Conservation (phyloP, 1,284 basidiomycete genomes). For the Erythrobasidium hasegawianum region DNA sequence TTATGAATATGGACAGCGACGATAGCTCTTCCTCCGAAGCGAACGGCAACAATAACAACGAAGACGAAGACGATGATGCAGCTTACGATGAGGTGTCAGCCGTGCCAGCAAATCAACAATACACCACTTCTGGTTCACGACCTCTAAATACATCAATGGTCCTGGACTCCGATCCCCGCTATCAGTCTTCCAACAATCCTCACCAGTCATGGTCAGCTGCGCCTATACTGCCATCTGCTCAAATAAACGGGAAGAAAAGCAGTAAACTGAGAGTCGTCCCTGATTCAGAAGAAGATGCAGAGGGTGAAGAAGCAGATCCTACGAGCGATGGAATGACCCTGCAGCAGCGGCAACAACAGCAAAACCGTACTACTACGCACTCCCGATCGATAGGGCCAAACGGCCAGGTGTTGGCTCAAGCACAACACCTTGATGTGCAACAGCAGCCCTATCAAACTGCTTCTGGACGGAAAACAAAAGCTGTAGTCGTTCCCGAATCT, state of each 20-base stretch:
- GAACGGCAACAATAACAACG: conserved; percentile 4
- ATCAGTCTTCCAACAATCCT: conserved; percentile 1
- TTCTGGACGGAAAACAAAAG: conserved; percentile 16
- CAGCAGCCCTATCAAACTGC: conserved; percentile 19
- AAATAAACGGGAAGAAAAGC: background rate
- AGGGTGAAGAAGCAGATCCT: conserved; percentile 29
- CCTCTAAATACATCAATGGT: too few species aligned
- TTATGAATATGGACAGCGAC: too few species aligned
- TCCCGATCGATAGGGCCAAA: background rate
- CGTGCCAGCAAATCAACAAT: too few species aligned
- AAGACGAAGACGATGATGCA: too few species aligned
- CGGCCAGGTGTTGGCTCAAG: background rate
- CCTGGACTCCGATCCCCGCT: conserved; percentile 7
- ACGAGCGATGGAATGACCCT: background rate
- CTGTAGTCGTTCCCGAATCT: conserved; percentile 7
- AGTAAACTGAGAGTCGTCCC: background rate
- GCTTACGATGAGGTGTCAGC: too few species aligned
- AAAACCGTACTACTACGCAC: conserved; percentile 1
- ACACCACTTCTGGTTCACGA: too few species aligned
- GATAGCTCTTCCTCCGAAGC: background rate
- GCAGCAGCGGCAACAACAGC: conserved; percentile 16
- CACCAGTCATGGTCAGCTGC: background rate
- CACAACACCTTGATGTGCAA: background rate
- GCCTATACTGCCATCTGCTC: background rate
- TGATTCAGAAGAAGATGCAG: conserved; percentile 24